Conservation (phyloP, 163 green algal genomes). For the Scenedesmus sp. region DNA sequence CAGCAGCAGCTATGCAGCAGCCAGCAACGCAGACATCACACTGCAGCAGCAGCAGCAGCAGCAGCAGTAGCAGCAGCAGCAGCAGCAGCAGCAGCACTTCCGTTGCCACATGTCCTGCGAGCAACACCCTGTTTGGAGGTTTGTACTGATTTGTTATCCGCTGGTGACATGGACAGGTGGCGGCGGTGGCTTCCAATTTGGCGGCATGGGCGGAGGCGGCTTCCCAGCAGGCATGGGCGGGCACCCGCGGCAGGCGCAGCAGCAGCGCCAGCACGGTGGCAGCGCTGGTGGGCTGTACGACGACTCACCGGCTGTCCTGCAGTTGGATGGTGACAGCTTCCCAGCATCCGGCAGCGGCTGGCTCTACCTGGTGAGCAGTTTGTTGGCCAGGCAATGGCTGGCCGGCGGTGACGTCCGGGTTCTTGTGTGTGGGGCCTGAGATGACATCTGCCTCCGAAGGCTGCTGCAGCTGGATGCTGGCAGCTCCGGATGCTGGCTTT, state of each 20-base stretch:
- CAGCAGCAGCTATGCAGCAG: neutral
- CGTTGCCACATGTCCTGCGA: neutral
- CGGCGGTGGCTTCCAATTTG: constrained; percentile 23
- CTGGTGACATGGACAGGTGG: neutral
- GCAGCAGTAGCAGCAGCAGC: neutral
- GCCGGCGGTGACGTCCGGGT: no score
- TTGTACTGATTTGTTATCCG: neutral
- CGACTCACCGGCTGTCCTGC: constrained; percentile 65
- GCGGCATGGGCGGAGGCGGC: constrained; percentile 25
- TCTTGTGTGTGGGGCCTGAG: no score
- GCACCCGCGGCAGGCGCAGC: constrained; percentile 54
- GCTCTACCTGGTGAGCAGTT: constrained; percentile 80
- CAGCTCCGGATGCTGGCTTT: neutral
- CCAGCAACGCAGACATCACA: no score
- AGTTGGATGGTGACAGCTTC: constrained; percentile 68
- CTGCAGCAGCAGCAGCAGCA: neutral
- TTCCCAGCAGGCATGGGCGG: constrained; percentile 46
- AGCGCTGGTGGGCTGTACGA: constrained; percentile 71
- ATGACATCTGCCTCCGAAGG: no score
- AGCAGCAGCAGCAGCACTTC: neutral
- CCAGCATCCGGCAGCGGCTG: constrained; percentile 64
- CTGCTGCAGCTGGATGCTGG: neutral
- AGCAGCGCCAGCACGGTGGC: constrained; percentile 26
- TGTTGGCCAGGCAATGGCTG: no score
- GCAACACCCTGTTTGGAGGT: neutral